These are phyloP conservation scores for Globisporangium nodosum DNA, from an alignment of 352 stramenopile genomes.

Conservation along the genomic window DNA sequence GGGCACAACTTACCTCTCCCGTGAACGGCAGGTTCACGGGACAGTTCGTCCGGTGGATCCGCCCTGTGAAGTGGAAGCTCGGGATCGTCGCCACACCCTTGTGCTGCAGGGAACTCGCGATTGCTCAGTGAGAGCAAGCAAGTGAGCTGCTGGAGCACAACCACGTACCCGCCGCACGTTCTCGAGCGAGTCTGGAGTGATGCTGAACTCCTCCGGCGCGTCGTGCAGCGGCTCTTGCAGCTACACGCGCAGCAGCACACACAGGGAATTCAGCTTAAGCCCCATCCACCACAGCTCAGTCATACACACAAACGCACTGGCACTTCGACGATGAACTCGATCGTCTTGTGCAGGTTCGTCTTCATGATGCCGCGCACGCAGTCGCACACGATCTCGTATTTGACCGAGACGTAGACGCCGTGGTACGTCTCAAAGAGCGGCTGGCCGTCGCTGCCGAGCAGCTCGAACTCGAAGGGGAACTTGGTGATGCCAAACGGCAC, in stretches of 20 bases:
- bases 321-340: slow-evolving; percentile 92
- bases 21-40: slow-evolving; percentile 88
- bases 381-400: slow-evolving; percentile 85
- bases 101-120: slow-evolving; percentile 25
- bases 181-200: slow-evolving; percentile 81
- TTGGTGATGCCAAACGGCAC: slow-evolving; percentile 77
- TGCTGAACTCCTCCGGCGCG: slow-evolving; percentile 65
- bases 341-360: slow-evolving; percentile 70
- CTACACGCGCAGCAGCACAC: slow-evolving; percentile 14
- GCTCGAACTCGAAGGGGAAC: slow-evolving; percentile 88
- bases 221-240: slow-evolving; percentile 52
- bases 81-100: slow-evolving; percentile 45
- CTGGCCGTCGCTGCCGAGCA: slow-evolving; percentile 56
- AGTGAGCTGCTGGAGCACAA: neutral
- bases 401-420: slow-evolving; percentile 88
- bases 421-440: slow-evolving; percentile 90
- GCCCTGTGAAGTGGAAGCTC: slow-evolving; percentile 76
- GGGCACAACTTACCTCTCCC: slow-evolving; percentile 49
- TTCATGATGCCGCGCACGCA: slow-evolving; percentile 87
- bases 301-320: slow-evolving; percentile 28
- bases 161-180: slow-evolving; percentile 57
- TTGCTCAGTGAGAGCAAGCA: neutral
- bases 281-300: neutral
- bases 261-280: slow-evolving; percentile 1
- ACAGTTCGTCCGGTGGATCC: slow-evolving; percentile 86